phyloP scores from a whole-genome alignment of 305 asterid genomes.

The Euphrasia arctica region DNA sequence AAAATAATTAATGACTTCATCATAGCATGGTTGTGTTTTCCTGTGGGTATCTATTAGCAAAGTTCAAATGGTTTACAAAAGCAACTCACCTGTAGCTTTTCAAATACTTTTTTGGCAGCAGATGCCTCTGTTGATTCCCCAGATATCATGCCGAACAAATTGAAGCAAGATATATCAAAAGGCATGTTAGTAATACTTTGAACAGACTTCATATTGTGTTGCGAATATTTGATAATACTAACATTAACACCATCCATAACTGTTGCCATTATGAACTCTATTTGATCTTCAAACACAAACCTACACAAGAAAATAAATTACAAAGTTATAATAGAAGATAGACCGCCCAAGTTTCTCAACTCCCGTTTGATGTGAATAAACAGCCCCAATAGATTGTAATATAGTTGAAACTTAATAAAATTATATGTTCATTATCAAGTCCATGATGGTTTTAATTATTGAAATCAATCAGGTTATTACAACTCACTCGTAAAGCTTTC shows the following conservation, averaged over 20 bases:
- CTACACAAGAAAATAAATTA: slow-evolving; percentile 27
- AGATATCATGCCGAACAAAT: slow-evolving; percentile 29
- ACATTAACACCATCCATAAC: slow-evolving; percentile 81
- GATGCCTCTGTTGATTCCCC: slow-evolving; percentile 34
- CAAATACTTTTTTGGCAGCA: slow-evolving; percentile 52
- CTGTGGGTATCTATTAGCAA: neutral
- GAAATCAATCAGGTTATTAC: slow-evolving; percentile 17
- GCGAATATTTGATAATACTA: slow-evolving; percentile 18
- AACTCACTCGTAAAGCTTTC: slow-evolving; percentile 78
- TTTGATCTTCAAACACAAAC: slow-evolving; percentile 89
- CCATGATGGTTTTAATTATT: neutral
- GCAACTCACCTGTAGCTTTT: slow-evolving; percentile 45
- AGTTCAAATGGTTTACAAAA: slow-evolving; percentile 4
- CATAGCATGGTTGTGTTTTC: slow-evolving; percentile 3
- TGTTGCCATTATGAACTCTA: slow-evolving; percentile 78
- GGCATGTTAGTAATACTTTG: slow-evolving; percentile 11
- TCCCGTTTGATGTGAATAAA: slow-evolving; percentile 1
- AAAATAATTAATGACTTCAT: neutral
- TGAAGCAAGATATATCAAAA: slow-evolving; percentile 16
- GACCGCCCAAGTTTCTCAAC: slow-evolving; percentile 14
- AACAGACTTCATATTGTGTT: slow-evolving; percentile 1
- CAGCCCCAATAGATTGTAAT: neutral
- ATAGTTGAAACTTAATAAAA: neutral
- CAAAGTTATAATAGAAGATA: neutral
- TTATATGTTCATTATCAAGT: neutral